Conservation (phyloP, 1,284 basidiomycete genomes). For the Ganoderma leucocontextum region DNA sequence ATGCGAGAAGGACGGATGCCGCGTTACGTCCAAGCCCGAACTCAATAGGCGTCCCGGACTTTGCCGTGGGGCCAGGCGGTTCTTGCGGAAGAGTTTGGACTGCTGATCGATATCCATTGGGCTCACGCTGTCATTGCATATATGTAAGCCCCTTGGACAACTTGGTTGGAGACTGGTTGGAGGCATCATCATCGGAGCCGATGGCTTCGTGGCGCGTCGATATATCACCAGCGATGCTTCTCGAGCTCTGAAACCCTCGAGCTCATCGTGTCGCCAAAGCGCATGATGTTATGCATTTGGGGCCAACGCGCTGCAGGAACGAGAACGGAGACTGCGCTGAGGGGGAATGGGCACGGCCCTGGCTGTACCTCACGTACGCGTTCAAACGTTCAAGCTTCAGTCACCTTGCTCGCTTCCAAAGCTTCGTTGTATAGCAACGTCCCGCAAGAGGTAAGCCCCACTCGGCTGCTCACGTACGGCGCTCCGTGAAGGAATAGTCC, state of each 20-base stretch:
- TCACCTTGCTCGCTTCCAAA: background rate
- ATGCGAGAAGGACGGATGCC: background rate
- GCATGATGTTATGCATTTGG: background rate
- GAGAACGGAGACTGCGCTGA: background rate
- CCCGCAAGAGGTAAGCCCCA: background rate
- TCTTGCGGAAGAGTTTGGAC: background rate
- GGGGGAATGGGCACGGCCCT: background rate
- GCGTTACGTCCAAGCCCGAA: background rate
- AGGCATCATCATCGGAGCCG: background rate
- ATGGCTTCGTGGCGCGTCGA: background rate
- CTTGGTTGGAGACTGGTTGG: background rate
- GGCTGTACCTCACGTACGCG: background rate
- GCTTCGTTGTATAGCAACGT: background rate
- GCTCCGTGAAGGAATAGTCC: conserved; percentile 3
- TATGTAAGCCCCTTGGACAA: no score
- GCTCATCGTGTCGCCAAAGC: background rate
- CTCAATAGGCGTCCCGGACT: background rate
- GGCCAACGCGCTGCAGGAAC: background rate
- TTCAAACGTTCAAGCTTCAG: background rate
- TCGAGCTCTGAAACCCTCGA: background rate
- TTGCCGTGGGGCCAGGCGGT: conserved; percentile 3
- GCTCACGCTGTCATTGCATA: background rate
- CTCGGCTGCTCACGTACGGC: background rate
- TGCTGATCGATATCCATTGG: background rate
- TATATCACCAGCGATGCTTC: background rate